Base-by-base conservation (phyloP, 192 early-diverging fungal species). In the Coemansia sp. region DNA sequence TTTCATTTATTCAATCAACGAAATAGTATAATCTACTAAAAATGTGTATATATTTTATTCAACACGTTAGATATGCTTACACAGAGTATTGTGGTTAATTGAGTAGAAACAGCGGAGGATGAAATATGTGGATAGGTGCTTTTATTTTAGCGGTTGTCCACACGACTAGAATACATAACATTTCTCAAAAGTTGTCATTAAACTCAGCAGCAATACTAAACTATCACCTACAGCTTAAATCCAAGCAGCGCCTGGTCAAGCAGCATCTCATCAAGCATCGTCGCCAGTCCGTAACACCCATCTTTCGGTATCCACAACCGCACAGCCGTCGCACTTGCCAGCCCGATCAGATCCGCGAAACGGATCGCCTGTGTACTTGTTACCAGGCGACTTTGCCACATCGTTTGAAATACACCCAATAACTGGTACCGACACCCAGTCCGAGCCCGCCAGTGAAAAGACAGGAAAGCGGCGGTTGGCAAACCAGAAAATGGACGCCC, bases 361-460 rank as follows among this genome's bases (percentile, higher is more conserved):
- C 28, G 77, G 77, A 6, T 80, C 77, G 28, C 77, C 77, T 0
- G 77, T 80, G 37, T 74, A 80, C 31, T 65, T 80, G 53, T 80
- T 71, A 40, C 65, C 77, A 0, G 58, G 68, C 37, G 77, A 74
- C 55, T 80, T 66, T 74, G 77, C 77, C 1, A 19, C 72, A 11
- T 71, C 77, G 46, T 80, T 74, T 50, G 71, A 70, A 38, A 64
- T 74, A 53, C 77, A 80, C 59, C 57, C 59, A 34, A 55, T 57
- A 37, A 23, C 51, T 1, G 62, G 10, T 2, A 17, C 12, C 20
- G 19, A 52, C 12, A 21, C 51, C 19, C 51, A 34, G 64, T 57
- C 64, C 11, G 64, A 65, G 31, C 44, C 44, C 2, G 26, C 38
- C 14, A 11, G 14, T 6, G 59, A 22, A 44, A 31, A 19, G n/a